Conservation (phyloP, 2,329 filamentous ascomycete genomes). For the Conoideocrella luteorostrata region DNA sequence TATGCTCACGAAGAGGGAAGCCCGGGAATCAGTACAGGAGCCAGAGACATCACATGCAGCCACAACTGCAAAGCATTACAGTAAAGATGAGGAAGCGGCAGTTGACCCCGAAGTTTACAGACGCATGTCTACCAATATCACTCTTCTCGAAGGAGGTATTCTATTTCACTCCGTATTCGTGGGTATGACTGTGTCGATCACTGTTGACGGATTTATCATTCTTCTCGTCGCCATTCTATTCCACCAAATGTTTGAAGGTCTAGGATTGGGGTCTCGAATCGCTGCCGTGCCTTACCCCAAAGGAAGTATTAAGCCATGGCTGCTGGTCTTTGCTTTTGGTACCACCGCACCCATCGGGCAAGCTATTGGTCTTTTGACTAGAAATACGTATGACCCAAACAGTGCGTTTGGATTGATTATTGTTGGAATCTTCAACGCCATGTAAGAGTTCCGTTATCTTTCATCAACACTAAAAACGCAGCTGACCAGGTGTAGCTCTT, state of each 20-base stretch:
- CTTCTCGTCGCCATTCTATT: constrained; percentile 64
- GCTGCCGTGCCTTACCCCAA: constrained; percentile 57
- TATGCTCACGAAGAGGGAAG: constrained; percentile 36
- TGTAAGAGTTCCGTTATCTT: constrained; percentile 32
- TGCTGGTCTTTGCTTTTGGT: constrained; percentile 56
- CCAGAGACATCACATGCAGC: constrained; percentile 25
- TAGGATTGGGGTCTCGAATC: constrained; percentile 65
- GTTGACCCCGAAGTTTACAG: constrained; percentile 44
- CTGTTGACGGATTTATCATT: constrained; percentile 59
- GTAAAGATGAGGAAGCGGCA: constrained; percentile 34
- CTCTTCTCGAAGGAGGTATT: constrained; percentile 70
- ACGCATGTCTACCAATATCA: constrained; percentile 65
- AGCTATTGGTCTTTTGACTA: constrained; percentile 52
- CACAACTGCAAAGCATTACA: constrained; percentile 19
- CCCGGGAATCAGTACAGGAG: constrained; percentile 2
- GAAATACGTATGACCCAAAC: constrained; percentile 54
- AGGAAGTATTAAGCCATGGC: constrained; percentile 51
- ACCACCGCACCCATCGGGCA: constrained; percentile 59
- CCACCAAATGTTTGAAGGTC: constrained; percentile 64
- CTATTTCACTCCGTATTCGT: constrained; percentile 75
- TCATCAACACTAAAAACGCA: background rate
- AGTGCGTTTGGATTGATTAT: constrained; percentile 59
- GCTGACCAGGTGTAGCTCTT: constrained; percentile 36
- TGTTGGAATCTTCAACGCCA: constrained; percentile 59
- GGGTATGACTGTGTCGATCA: constrained; percentile 65